These are phyloP conservation scores for Breviolum minutum DNA, from an alignment of 73 alveolate species.

Conservation along the genomic window DNA sequence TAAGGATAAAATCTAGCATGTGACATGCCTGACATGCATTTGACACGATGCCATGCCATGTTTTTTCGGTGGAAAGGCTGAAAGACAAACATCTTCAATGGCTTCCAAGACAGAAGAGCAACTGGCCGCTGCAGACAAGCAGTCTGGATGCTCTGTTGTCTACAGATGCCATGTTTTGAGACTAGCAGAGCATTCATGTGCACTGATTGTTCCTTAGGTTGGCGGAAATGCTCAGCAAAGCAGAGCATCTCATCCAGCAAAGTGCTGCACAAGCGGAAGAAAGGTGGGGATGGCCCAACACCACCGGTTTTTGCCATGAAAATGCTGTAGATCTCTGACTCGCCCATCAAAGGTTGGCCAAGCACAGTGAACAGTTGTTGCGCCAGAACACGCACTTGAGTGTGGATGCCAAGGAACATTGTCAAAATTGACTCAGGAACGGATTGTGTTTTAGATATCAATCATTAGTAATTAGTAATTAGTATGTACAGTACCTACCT, in stretches of 20 bases:
- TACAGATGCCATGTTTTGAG: neutral
- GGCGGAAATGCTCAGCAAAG: constrained; percentile 61
- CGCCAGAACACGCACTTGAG: constrained; percentile 39
- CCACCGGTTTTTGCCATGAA: no score
- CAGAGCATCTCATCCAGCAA: constrained; percentile 43
- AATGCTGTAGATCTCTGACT: no score
- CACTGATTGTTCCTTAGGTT: neutral
- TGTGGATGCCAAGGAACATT: neutral
- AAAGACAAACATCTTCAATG: constrained; percentile 1
- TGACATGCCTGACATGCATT: neutral
- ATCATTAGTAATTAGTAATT: no score
- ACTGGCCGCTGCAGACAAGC: constrained; percentile 51
- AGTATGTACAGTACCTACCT: no score
- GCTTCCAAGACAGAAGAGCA: constrained; percentile 87
- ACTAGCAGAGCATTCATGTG: neutral
- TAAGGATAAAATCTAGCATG: neutral
- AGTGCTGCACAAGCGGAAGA: constrained; percentile 72
- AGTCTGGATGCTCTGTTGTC: neutral
- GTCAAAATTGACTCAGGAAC: no score
- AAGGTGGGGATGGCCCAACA: neutral
- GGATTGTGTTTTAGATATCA: no score
- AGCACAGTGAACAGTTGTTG: constrained; percentile 53
- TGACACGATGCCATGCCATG: neutral
- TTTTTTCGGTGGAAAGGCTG: neutral
- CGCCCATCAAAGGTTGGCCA: constrained; percentile 11